A percentile compares a stretch with the other conserved stretches of the same genome.
Conservation (phyloP, 257 asterid species). For the Buddleja alternifolia region DNA sequence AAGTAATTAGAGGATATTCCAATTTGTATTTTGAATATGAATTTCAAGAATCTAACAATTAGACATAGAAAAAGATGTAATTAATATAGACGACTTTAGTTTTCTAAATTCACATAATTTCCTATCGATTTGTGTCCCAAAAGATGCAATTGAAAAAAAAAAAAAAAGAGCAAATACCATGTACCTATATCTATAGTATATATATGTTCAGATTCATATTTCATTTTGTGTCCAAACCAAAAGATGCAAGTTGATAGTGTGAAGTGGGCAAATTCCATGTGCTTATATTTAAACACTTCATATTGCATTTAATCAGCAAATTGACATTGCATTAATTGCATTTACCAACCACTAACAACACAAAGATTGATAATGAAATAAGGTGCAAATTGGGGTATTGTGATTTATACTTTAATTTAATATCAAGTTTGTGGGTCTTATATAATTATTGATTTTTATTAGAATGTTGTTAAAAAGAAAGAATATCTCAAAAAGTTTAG, state of each 20-base stretch:
- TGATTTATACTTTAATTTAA: background rate
- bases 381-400: background rate
- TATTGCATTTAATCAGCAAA: slow-evolving; percentile 32
- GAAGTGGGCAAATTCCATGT: no score
- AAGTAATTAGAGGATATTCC: no score
- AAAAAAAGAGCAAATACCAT: background rate
- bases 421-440: background rate
- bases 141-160: background rate
- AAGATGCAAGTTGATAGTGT: no score
- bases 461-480: no score
- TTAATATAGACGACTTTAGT: no score
- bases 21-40: background rate
- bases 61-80: no score
- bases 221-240: no score
- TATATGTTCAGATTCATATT: no score
- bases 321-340: slow-evolving; percentile 8
- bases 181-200: slow-evolving; percentile 34
- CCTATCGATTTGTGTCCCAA: slow-evolving; percentile 1
- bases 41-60: background rate
- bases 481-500: no score
- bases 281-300: slow-evolving; percentile 2
- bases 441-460: no score
- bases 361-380: slow-evolving; percentile 26
- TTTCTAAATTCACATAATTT: background rate
- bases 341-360: slow-evolving; percentile 35